Base-by-base conservation (phyloP, 1,139 yeast species). In the Pichia sp. region DNA sequence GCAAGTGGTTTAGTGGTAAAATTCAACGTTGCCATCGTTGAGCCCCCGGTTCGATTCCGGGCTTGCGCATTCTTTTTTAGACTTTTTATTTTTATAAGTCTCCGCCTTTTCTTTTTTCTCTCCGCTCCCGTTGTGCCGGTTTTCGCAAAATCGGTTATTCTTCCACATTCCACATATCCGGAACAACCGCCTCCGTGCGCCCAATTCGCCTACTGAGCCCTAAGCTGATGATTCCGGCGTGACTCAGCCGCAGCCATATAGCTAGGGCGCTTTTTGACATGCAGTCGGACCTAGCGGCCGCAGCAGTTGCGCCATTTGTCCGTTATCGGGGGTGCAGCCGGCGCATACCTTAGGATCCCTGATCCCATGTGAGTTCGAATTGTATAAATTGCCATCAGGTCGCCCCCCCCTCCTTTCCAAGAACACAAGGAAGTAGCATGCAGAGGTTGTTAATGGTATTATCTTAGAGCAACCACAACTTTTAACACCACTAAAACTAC, bases 11-110 rank as follows among this genome's bases (percentile, higher is more conserved):
- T 37, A 37, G 40, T 37, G 40, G 40, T 37, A 37, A 38, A 38
- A 38, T 38, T 38, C 41, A 38, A 38, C 41, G 41, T 38, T 38
- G 41, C 41, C 41, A 38, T 38, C 41, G 41, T 38, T 38, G 41
- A 38, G 41, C 41, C 41, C 41, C 41, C 33, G 41, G 41, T 38
- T 38, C 41, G 41, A 38, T 38, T 38, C 41, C 41, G 38, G 38
- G 37, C 37, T 33, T 34, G 38, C 40, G 40, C 40, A 37, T 8
- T 20, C 21, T 11, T 1, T 15, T 23, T 27, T 33, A 26, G 3
- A 7, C 13, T 27, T 10, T 30, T 14, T 13, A 13, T 32, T n/a
- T 11, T 20, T 26, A 27, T 24, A n/a, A 14, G 8, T 14, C 14
- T 4, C 7, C 16, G 9, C 6, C 15, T 24, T 25, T 25, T 25